Conservation (phyloP, 768 basidiomycete genomes). For the Lactarius akahatsu region DNA sequence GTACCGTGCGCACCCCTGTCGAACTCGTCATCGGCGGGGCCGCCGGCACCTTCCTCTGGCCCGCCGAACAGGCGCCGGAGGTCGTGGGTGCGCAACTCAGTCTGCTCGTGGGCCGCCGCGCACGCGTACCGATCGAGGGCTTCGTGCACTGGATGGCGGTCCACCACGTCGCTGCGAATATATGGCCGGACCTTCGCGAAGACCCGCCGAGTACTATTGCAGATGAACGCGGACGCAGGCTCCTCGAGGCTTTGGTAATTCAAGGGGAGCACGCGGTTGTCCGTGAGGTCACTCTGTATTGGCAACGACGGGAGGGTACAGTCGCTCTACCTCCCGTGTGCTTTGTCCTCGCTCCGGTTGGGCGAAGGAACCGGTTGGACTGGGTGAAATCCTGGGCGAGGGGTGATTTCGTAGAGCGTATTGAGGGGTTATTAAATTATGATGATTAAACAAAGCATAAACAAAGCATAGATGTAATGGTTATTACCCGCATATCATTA, state of each 20-base stretch:
- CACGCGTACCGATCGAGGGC: conserved; percentile 43
- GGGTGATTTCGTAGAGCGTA: conserved; percentile 28
- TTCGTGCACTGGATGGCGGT: conserved; percentile 68
- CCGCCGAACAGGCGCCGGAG: conserved; percentile 61
- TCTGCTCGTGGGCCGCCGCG: conserved; percentile 43
- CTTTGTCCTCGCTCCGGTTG: conserved; percentile 38
- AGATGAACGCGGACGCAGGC: conserved; percentile 40
- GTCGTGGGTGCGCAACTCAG: conserved; percentile 64
- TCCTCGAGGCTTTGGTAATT: conserved; percentile 52
- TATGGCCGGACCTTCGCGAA: conserved; percentile 63
- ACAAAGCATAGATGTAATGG: neutral
- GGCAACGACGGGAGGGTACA: conserved; percentile 42
- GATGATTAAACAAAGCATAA: neutral
- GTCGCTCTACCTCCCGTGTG: conserved; percentile 52
- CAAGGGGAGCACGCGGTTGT: conserved; percentile 51
- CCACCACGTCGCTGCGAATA: conserved; percentile 73
- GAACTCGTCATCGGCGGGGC: conserved; percentile 54
- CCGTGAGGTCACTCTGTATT: conserved; percentile 57
- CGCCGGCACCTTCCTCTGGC: conserved; percentile 65
- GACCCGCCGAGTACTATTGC: conserved; percentile 23
- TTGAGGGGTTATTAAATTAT: conserved; percentile 28
- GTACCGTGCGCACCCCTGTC: conserved; percentile 53
- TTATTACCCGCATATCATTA: neutral
- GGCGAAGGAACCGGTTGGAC: conserved; percentile 28
- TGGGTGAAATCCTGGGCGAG: conserved; percentile 32